phyloP scores from a whole-genome alignment of 257 asterid genomes.

The Agastache rugosa region DNA sequence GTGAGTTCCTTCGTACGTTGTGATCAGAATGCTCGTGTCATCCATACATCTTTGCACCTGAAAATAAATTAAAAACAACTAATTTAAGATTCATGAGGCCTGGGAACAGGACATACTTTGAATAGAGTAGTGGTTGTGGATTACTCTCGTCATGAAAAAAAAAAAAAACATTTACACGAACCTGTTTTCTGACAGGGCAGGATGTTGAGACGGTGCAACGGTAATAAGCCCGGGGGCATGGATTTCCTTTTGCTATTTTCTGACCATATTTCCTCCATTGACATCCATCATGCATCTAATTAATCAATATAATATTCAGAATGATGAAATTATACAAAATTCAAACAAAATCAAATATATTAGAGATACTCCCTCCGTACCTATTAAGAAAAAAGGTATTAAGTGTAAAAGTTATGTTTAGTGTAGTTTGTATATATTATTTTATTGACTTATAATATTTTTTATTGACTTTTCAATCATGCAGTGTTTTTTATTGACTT shows the following conservation, averaged over 20 bases:
- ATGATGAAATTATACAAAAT: background rate
- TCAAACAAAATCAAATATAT: background rate
- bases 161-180: background rate
- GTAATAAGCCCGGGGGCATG: conserved; percentile 68
- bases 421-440: too few species aligned
- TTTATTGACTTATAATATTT: too few species aligned
- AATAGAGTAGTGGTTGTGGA: too few species aligned
- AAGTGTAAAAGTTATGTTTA: too few species aligned
- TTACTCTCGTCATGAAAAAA: too few species aligned
- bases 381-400: too few species aligned
- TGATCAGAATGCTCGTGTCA: conserved; percentile 52
- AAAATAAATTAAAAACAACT: background rate
- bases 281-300: conserved; percentile 64
- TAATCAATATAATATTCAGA: background rate
- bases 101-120: too few species aligned
- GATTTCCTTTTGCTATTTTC: conserved; percentile 59
- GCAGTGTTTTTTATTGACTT: too few species aligned
- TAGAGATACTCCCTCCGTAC: too few species aligned
- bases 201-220: conserved; percentile 57
- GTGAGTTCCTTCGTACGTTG: conserved; percentile 67
- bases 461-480: too few species aligned
- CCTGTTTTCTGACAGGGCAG: conserved; percentile 68
- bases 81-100: too few species aligned
- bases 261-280: conserved; percentile 75
- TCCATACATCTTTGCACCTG: conserved; percentile 62